phyloP scores from a whole-genome alignment of 805 yeast genomes.

The Cyberlindnera subsufficiens region DNA sequence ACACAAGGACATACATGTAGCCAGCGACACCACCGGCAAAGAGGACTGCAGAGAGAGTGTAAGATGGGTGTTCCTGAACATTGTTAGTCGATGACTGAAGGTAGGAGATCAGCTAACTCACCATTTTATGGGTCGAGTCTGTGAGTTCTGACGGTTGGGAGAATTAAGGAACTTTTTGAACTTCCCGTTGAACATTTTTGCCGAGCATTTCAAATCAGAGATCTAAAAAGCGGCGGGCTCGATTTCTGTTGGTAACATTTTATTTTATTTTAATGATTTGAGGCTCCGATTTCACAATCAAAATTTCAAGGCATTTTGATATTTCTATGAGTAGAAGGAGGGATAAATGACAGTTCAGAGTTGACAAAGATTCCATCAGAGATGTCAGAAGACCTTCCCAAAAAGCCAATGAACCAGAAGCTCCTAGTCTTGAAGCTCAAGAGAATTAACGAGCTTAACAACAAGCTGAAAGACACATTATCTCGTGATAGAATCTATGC shows the following conservation, averaged over 20 bases:
- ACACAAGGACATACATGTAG: conserved; percentile 34
- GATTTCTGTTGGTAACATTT: no score
- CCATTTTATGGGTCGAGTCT: conserved; percentile 1
- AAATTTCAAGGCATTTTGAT: no score
- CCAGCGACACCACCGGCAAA: conserved; percentile 71
- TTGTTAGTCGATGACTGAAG: not conserved
- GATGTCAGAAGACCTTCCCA: conserved; percentile 1
- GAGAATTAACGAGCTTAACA: conserved; percentile 53
- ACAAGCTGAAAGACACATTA: conserved; percentile 44
- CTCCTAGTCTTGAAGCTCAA: conserved; percentile 52
- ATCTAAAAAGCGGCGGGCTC: no score
- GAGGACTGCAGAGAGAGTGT: conserved; percentile 62
- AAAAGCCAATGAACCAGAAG: conserved; percentile 23
- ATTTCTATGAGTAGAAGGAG: no score
- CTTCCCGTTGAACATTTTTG: no score
- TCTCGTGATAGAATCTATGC: conserved; percentile 56
- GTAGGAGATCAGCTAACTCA: not conserved
- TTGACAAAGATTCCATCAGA: not conserved
- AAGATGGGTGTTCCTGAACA: conserved; percentile 67
- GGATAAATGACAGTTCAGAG: no score
- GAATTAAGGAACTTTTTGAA: no score
- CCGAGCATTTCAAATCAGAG: no score
- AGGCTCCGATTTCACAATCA: no score
- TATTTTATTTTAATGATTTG: no score
- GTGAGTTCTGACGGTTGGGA: no score